Evolutionary conservation across 805 yeast genomes (phyloP), one percentile per base, ranked within the genome.

Genomic region (Candida nonsorbophila): DNA sequence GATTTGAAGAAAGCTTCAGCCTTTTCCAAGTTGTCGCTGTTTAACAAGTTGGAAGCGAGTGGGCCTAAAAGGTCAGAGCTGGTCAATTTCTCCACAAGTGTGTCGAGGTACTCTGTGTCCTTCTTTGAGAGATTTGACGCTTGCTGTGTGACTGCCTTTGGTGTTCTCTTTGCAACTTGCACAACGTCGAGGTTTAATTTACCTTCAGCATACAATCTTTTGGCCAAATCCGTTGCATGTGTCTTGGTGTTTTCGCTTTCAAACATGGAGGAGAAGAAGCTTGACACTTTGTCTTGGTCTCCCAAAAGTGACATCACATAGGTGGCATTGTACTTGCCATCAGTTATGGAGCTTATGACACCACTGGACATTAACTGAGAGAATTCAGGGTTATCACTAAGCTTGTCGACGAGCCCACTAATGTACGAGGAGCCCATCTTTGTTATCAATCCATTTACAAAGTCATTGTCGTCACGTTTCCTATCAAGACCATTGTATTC

Each of bases 11-110:
- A 22, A 56, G 37, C 9, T 32, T 30, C 51, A 20, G 46, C 42
- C 7, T 40, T 40, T 20, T 43, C 30, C 15, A 39, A 30, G 4
- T 36, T 24, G n/a, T 19, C 34, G 37, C 49, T 49, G 29, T 48
- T 49, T 25, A 49, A 37, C 12, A 55, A 41, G 5, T 45, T 38
- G n/a, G 32, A 34, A 22, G 54, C 41, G 27, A 49, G 42, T n/a
- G 40, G 33, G 16, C 40, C 39, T 16, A 49, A 40, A 17, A 51
- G 34, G 8, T 45, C 53, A 22, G 53, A 45, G 21, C 40, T 36
- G 18, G 45, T 35, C 24, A 57, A 47, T 11, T 43, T 38, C 29
- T 36, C 34, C 18, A 50, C 41, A 9, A 52, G 38, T 4, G 40
- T 32, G 15, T 38, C 29, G 20, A 54, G 28, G 24, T 45, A 35